phyloP scores from a whole-genome alignment of 1,284 basidiomycete genomes.

The Mycena citricolor region DNA sequence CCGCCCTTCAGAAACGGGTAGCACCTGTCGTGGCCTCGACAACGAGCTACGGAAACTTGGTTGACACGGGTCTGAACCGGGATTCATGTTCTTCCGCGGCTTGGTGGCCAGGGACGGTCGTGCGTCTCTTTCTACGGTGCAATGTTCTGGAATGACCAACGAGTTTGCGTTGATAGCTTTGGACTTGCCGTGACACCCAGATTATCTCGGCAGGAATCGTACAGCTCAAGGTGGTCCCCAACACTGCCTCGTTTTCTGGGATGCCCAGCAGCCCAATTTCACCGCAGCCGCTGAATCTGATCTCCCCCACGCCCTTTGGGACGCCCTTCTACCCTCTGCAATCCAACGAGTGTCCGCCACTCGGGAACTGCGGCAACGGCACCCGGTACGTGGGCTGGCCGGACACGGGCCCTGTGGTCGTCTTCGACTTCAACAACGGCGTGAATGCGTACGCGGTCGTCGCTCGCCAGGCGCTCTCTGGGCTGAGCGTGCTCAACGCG shows the following conservation, averaged over 20 bases:
- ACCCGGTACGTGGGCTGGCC: conserved; percentile 13
- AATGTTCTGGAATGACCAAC: too few species aligned
- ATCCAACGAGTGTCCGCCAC: conserved; percentile 11
- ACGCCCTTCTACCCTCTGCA: conserved; percentile 11
- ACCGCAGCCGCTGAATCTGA: conserved; percentile 5
- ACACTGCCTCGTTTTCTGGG: conserved; percentile 8
- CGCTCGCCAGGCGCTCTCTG: not conserved
- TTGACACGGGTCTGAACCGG: too few species aligned
- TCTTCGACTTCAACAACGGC: conserved; percentile 1
- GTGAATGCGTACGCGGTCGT: conserved; percentile 10
- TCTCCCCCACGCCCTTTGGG: conserved; percentile 5
- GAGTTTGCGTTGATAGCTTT: too few species aligned
- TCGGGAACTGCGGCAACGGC: conserved; percentile 6
- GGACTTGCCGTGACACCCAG: conserved; percentile 16
- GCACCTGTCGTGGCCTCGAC: too few species aligned
- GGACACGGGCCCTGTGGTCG: conserved; percentile 5
- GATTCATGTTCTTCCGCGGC: too few species aligned
- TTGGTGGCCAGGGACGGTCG: too few species aligned
- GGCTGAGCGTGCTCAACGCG: not conserved
- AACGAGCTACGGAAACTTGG: too few species aligned
- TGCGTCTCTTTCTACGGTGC: too few species aligned
- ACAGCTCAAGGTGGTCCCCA: not conserved
- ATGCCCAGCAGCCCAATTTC: not conserved
- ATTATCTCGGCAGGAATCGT: not conserved
- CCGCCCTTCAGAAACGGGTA: too few species aligned